Evolutionary conservation across 352 stramenopile species (phyloP).

Genomic region (Globisporangium paddicum): DNA sequence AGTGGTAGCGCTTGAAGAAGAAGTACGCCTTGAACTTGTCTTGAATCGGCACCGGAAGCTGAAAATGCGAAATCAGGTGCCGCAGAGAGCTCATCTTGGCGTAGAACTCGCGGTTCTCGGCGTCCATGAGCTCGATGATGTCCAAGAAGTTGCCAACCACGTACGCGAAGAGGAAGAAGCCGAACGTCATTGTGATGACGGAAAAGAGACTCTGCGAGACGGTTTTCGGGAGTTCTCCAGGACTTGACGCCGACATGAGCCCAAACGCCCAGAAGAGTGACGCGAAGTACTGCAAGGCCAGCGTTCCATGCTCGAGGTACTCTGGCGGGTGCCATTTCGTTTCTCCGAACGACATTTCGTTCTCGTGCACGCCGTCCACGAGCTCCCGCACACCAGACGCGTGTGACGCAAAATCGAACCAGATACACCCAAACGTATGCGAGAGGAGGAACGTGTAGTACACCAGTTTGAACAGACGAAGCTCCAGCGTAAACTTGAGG

Average conservation of each 20-base stretch:
- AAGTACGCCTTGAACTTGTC: conserved; percentile 60
- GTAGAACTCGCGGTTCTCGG: conserved; percentile 64
- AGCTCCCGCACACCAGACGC: conserved; percentile 16
- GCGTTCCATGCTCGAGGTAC: conserved; percentile 21
- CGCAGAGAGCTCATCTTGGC: conserved; percentile 43
- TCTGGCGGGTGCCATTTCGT: conserved; percentile 29
- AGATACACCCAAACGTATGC: conserved; percentile 54
- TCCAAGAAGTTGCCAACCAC: conserved; percentile 71
- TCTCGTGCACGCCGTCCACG: background rate
- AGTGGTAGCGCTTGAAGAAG: conserved; percentile 70
- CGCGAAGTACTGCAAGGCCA: conserved; percentile 45
- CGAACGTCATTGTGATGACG: conserved; percentile 50
- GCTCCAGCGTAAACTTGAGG: conserved; percentile 51
- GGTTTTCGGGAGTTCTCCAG: conserved; percentile 47
- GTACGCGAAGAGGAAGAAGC: conserved; percentile 73
- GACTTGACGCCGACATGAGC: conserved; percentile 54
- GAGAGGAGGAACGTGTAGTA: conserved; percentile 69
- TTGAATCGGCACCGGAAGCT: conserved; percentile 31
- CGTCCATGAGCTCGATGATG: conserved; percentile 64
- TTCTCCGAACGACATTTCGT: conserved; percentile 12
- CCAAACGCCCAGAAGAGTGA: conserved; percentile 69
- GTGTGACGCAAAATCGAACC: conserved; percentile 50
- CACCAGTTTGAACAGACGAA: conserved; percentile 68
- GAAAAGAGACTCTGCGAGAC: conserved; percentile 46
- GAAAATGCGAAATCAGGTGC: conserved; percentile 53